These are phyloP conservation scores for Margaritispora aquatica DNA, from an alignment of 495 filamentous ascomycete genomes.

Conservation along the genomic window DNA sequence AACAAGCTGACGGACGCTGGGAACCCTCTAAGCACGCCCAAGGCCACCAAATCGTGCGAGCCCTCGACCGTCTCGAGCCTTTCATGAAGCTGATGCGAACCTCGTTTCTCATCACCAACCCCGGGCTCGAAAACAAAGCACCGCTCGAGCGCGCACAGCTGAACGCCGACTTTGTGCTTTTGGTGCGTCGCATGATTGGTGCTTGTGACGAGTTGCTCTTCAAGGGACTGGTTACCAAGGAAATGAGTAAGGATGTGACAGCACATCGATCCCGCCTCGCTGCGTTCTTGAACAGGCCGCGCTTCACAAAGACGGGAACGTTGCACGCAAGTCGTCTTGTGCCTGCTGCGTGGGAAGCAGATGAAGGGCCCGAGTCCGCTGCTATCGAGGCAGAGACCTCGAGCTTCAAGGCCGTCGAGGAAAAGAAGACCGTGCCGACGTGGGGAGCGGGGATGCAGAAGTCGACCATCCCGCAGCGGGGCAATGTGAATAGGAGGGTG, in stretches of 20 bases:
- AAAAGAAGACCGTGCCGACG: neutral
- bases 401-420: neutral
- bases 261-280: constrained; percentile 15
- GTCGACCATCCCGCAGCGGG: neutral
- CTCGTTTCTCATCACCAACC: constrained; percentile 1
- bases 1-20: neutral
- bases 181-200: constrained; percentile 10
- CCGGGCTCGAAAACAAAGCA: neutral
- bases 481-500: neutral
- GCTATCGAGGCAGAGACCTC: neutral
- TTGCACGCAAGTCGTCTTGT: neutral
- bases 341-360: neutral
- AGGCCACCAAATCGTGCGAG: constrained; percentile 19
- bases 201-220: constrained; percentile 18
- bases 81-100: constrained; percentile 16
- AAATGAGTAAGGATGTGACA: neutral
- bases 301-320: neutral
- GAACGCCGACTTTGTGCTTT: neutral
- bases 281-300: constrained; percentile 6
- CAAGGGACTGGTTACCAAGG: constrained; percentile 13
- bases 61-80: constrained; percentile 17
- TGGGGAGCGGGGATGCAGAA: neutral
- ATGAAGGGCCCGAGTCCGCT: neutral
- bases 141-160: neutral
- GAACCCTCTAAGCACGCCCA: constrained; percentile 3